These are phyloP conservation scores for Ligustrum vulgare DNA, from an alignment of 257 asterid genomes.

Conservation along the genomic window DNA sequence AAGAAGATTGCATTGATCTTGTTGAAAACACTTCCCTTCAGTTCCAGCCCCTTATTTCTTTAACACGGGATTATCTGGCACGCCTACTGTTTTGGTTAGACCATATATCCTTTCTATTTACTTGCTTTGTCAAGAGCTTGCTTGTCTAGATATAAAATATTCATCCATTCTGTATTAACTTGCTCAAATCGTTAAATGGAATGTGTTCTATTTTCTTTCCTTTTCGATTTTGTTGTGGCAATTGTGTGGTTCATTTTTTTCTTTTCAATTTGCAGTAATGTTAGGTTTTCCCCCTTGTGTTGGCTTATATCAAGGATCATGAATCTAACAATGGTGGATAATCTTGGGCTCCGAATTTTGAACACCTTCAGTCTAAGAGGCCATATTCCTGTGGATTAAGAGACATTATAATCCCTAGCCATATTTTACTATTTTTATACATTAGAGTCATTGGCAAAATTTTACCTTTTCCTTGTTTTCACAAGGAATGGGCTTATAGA, in stretches of 20 bases:
- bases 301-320: neutral
- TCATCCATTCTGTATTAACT: neutral
- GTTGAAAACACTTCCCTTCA: constrained; percentile 82
- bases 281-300: neutral
- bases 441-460: neutral
- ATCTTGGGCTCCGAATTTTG: neutral
- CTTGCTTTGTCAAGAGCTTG: neutral
- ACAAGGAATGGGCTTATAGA: neutral
- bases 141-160: neutral
- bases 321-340: neutral
- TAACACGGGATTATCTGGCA: constrained; percentile 91
- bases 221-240: neutral
- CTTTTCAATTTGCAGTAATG: neutral
- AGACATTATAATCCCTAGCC: neutral
- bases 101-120: neutral
- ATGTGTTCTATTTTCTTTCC: too few relatives aligned
- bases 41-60: constrained; percentile 80
- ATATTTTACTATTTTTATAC: neutral
- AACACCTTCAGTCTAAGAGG: neutral
- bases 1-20: constrained; percentile 73
- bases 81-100: constrained; percentile 81
- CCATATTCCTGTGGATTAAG: neutral
- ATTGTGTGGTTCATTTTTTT: neutral
- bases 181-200: neutral
- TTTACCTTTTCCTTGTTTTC: neutral